Conservation (phyloP, 805 yeast genomes). For the Suhomyces sp. region DNA sequence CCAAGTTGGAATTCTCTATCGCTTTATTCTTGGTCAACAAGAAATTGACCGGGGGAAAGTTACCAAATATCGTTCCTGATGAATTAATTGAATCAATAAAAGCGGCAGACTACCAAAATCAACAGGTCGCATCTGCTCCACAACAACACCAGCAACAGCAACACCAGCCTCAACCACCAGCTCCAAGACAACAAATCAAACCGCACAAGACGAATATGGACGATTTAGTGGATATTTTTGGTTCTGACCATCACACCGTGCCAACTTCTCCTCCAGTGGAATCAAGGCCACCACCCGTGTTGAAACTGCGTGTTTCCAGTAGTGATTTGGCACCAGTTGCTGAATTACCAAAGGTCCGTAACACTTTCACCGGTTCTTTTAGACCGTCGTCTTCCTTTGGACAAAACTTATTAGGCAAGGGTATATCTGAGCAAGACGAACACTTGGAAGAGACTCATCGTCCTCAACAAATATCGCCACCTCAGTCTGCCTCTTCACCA, state of each 20-base stretch:
- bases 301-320: constrained; percentile 29
- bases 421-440: constrained; percentile 19
- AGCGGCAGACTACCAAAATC: too few relatives aligned
- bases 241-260: too few relatives aligned
- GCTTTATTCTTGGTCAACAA: constrained; percentile 93
- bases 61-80: constrained; percentile 79
- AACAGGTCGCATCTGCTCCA: too few relatives aligned
- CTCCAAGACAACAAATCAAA: constrained; percentile 1
- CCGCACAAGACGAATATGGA: constrained; percentile 55
- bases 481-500: constrained; percentile 23
- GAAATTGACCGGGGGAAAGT: constrained; percentile 68
- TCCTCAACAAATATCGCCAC: constrained; percentile 9
- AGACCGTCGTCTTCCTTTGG: constrained; percentile 88
- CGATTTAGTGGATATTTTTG: constrained; percentile 58
- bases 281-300: constrained; percentile 16
- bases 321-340: constrained; percentile 30
- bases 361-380: constrained; percentile 46
- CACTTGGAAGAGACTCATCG: constrained; percentile 40
- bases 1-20: constrained; percentile 81
- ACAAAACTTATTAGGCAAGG: constrained; percentile 53
- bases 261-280: too few relatives aligned
- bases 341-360: constrained; percentile 35
- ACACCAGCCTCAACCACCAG: constrained; percentile 11
- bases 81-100: constrained; percentile 45
- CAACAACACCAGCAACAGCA: constrained; percentile 14